phyloP scores from a whole-genome alignment of 2,329 filamentous ascomycete species.

The Cladophialophora chaetospira region DNA sequence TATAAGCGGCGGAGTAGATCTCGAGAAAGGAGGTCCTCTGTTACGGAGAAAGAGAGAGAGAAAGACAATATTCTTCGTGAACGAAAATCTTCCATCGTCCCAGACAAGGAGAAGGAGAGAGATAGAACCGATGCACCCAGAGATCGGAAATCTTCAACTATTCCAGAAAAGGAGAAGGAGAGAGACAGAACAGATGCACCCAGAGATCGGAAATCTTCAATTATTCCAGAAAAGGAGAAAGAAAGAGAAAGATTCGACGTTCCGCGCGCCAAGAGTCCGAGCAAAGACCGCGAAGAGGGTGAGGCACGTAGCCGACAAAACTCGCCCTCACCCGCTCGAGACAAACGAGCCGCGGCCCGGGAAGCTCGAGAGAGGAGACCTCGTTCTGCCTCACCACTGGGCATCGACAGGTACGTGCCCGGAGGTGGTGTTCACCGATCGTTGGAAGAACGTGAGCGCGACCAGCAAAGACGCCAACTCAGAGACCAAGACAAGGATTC shows the following conservation, averaged over 20 bases:
- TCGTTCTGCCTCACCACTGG: constrained; percentile 34
- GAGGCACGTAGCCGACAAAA: constrained; percentile 29
- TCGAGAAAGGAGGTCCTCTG: constrained; percentile 20
- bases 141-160: not conserved
- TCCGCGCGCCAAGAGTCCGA: constrained; percentile 15
- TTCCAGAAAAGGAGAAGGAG: constrained; percentile 16
- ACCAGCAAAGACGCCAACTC: constrained; percentile 31
- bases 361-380: constrained; percentile 33
- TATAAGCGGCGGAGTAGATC: constrained; percentile 32
- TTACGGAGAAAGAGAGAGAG: constrained; percentile 12
- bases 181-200: too few species aligned
- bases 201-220: constrained; percentile 21
- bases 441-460: constrained; percentile 34
- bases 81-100: not conserved
- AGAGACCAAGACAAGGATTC: constrained; percentile 21
- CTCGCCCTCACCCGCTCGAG: constrained; percentile 25
- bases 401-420: constrained; percentile 51
- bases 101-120: not conserved
- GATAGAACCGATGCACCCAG: constrained; percentile 1
- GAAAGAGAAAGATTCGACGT: constrained; percentile 7
- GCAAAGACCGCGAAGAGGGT: constrained; percentile 32
- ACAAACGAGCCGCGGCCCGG: constrained; percentile 13
- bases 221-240: constrained; percentile 1
- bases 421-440: constrained; percentile 36
- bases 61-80: not conserved